Percentiles rank a stretch among this genome's conserved stretches.
These are phyloP conservation scores for Zasmidium citrigriseum DNA, from an alignment of 2,329 filamentous ascomycete genomes.

Conservation along the genomic window DNA sequence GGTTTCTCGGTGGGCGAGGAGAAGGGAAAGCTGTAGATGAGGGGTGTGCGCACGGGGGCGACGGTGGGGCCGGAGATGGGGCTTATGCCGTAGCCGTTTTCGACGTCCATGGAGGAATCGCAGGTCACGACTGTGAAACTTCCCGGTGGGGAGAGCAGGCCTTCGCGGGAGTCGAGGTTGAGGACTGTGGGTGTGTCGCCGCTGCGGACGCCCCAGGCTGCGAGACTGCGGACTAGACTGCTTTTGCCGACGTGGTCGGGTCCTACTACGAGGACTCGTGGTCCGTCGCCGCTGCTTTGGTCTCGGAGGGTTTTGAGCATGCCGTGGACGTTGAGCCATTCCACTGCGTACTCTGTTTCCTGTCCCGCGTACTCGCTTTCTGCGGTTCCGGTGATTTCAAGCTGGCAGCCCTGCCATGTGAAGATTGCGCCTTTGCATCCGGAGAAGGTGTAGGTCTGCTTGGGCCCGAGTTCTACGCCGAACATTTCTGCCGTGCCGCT, in stretches of 20 bases:
- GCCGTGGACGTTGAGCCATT: constrained; percentile 84
- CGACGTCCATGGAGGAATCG: constrained; percentile 82
- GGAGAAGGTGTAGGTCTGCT: constrained; percentile 76
- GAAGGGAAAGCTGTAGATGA: constrained; percentile 86
- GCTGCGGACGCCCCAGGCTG: constrained; percentile 78
- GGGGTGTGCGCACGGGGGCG: constrained; percentile 85
- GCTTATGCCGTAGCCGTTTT: constrained; percentile 80
- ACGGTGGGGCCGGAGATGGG: constrained; percentile 87
- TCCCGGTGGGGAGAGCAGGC: constrained; percentile 59
- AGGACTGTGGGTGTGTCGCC: constrained; percentile 76
- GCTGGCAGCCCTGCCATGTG: constrained; percentile 85
- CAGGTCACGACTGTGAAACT: constrained; percentile 85
- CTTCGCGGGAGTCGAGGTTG: constrained; percentile 80
- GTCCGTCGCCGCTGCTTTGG: constrained; percentile 46
- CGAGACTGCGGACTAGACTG: constrained; percentile 56
- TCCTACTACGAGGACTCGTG: constrained; percentile 82
- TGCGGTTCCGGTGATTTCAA: constrained; percentile 75
- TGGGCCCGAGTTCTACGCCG: constrained; percentile 85
- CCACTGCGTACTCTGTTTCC: constrained; percentile 74
- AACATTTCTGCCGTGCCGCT: constrained; percentile 89
- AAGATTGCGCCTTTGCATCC: constrained; percentile 85
- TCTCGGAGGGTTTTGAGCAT: constrained; percentile 74
- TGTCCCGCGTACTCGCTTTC: constrained; percentile 70
- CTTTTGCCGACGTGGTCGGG: constrained; percentile 74
- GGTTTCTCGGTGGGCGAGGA: constrained; percentile 71